A percentile compares a stretch with the other conserved stretches of the same genome.
These are phyloP conservation scores for Aspergillus sp. DNA, from an alignment of 2,329 filamentous ascomycete species.

Conservation along the genomic window DNA sequence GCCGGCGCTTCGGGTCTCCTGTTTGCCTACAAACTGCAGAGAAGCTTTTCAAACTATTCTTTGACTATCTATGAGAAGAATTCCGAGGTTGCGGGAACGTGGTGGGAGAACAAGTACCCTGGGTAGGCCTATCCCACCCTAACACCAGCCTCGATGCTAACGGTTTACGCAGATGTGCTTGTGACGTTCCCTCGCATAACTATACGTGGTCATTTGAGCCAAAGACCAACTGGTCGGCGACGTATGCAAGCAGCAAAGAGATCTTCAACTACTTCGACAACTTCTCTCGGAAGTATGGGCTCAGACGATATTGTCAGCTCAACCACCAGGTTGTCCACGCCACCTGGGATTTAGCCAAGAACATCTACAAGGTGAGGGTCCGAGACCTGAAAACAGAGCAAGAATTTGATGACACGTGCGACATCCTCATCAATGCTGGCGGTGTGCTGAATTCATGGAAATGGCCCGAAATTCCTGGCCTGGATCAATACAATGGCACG, in stretches of 20 bases:
- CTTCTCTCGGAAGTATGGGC: conserved; percentile 4
- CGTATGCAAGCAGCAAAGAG: background rate
- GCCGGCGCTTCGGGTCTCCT: conserved; percentile 5
- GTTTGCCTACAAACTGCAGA: conserved; percentile 7
- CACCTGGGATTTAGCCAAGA: conserved; percentile 1
- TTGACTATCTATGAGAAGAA: conserved; percentile 10
- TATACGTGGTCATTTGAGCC: conserved; percentile 1
- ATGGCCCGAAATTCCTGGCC: conserved; percentile 5
- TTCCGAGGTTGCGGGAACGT: conserved; percentile 7
- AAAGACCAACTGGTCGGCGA: background rate
- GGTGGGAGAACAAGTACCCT: conserved; percentile 12
- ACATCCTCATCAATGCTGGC: conserved; percentile 6
- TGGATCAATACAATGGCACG: conserved; percentile 6
- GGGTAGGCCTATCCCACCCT: background rate
- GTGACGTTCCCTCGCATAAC: conserved; percentile 4
- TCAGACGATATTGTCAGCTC: conserved; percentile 1
- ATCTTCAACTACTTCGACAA: conserved; percentile 8
- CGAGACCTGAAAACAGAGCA: background rate
- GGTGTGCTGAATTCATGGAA: conserved; percentile 2
- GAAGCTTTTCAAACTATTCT: background rate
- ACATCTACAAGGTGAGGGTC: background rate
- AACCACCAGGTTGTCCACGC: conserved; percentile 3
- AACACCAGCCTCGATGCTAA: background rate
- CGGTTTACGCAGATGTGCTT: background rate
- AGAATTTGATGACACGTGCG: conserved; percentile 2